A percentile compares a stretch with the other conserved stretches of the same genome.
These are phyloP conservation scores for Fusarium nodosum DNA, from an alignment of 2,329 filamentous ascomycete genomes.

Conservation along the genomic window DNA sequence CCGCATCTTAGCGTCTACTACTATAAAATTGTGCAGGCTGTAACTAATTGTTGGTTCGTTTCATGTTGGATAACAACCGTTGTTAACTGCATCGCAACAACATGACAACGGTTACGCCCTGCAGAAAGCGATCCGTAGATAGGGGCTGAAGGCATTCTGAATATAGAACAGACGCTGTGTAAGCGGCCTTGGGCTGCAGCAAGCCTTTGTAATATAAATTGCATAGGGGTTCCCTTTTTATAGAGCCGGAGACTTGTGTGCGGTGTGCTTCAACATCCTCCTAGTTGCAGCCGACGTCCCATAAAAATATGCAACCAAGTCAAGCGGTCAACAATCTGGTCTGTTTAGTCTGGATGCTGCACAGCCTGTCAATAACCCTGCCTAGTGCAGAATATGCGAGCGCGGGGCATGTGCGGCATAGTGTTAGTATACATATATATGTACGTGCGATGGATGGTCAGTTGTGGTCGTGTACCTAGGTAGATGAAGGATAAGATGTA, in stretches of 20 bases:
- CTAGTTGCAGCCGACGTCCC: constrained; percentile 50
- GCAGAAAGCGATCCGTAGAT: constrained; percentile 22
- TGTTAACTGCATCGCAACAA: constrained; percentile 31
- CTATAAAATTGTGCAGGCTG: constrained; percentile 12
- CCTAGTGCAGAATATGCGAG: constrained; percentile 45
- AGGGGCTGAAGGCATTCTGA: constrained; percentile 32
- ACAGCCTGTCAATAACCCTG: constrained; percentile 38
- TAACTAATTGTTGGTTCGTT: constrained; percentile 20
- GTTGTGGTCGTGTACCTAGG: background rate
- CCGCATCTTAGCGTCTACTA: constrained; percentile 25
- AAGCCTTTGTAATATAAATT: constrained; percentile 44
- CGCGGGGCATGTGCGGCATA: constrained; percentile 35
- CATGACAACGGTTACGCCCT: constrained; percentile 22
- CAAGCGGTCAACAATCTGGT: constrained; percentile 50
- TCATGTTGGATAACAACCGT: constrained; percentile 22
- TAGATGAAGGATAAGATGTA: constrained; percentile 6
- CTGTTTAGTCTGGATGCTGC: constrained; percentile 37
- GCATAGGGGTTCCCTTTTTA: constrained; percentile 48
- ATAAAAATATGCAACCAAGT: constrained; percentile 52
- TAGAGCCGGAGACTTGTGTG: constrained; percentile 49
- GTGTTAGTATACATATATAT: constrained; percentile 6
- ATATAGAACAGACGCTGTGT: constrained; percentile 17
- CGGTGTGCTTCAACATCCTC: constrained; percentile 49
- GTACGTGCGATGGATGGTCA: constrained; percentile 7
- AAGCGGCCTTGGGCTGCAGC: background rate